These are phyloP conservation scores for Hypoxylon fuscum DNA, from an alignment of 495 filamentous ascomycete genomes.

Conservation along the genomic window DNA sequence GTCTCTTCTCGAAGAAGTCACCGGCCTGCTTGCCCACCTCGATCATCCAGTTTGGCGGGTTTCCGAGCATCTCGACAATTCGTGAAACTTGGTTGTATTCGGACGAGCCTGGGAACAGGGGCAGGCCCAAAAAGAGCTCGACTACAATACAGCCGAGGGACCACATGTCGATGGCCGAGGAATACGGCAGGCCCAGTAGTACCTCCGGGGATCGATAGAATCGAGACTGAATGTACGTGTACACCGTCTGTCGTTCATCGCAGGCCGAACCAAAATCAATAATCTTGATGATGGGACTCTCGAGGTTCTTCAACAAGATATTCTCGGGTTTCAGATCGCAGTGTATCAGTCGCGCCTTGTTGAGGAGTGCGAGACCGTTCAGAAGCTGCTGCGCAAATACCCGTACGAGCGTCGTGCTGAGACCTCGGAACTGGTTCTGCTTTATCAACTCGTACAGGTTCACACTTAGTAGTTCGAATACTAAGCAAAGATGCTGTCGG, in stretches of 20 bases:
- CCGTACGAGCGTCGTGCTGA: conserved; percentile 96
- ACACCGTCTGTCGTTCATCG: conserved; percentile 97
- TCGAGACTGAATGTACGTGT: conserved; percentile 98
- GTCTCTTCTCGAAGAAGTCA: conserved; percentile 96
- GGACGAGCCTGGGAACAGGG: conserved; percentile 95
- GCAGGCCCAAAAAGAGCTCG: conserved; percentile 94
- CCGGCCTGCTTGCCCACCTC: conserved; percentile 98
- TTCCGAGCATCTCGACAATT: conserved; percentile 98
- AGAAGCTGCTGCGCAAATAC: conserved; percentile 98
- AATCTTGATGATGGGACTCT: conserved; percentile 99
- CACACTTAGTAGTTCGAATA: conserved; percentile 96
- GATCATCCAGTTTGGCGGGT: conserved; percentile 98
- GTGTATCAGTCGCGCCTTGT: conserved; percentile 97
- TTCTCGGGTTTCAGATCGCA: conserved; percentile 99
- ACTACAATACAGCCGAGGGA: conserved; percentile 99
- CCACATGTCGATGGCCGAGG: conserved; percentile 99
- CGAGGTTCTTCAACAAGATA: conserved; percentile 96
- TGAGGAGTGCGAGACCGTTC: conserved; percentile 89
- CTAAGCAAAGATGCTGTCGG: conserved; percentile 94
- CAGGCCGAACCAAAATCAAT: conserved; percentile 99
- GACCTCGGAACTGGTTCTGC: conserved; percentile 97
- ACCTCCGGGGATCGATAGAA: conserved; percentile 99
- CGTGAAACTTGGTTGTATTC: conserved; percentile 98
- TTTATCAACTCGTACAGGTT: conserved; percentile 99
- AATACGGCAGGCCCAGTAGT: conserved; percentile 91